Evolutionary conservation across 352 stramenopile species (phyloP), one percentile per base, ranked within the genome.

Genomic region (Globisporangium solare): DNA sequence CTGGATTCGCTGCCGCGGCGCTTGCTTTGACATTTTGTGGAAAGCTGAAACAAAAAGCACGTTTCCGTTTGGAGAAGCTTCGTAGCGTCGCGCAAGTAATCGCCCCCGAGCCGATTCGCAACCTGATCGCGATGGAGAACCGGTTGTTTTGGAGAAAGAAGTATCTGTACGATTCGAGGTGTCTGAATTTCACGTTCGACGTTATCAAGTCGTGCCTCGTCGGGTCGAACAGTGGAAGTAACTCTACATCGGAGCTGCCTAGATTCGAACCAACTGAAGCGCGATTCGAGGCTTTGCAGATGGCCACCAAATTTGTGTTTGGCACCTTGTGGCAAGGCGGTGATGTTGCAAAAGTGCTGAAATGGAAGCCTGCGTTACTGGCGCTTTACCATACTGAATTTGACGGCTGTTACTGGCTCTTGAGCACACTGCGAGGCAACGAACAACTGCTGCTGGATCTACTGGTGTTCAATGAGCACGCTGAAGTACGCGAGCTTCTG

Each of bases 281-380:
- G 13, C 81, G 85, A 22, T 73, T 88, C 10, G 67, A 89, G 39
- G 86, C 82, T 6, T 67, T 95, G 21, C 81, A 92, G 63, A 76
- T 91, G 21, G 80, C 79, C 6, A 93, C 83, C 12, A 86, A 83
- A 51, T 95, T 94, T 62, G 83, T 93, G 5, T 95, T 94, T 58
- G 86, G 86, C 20, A 95, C 86, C 13, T 52, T 94, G 22, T 94
- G 79, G 84, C 86, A 94, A 64, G 83, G 71, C n/a, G 79, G 78
- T 2, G 71, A 93, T 56, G 68, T 91, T 4, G 71, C 68, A 15
- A 79, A 80, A 18, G 71, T 94, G n/a, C 60, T 89, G 15, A 78
- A 83, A 61, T 95, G 86, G 86, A 80, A 74, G 47, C 64, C 74
- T 0, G 69, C 83, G n/a, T 60, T 95, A 7, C 68, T 83, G 18